phyloP scores from a whole-genome alignment of 2,329 filamentous ascomycete genomes.

The Pseudocercospora crystallina region DNA sequence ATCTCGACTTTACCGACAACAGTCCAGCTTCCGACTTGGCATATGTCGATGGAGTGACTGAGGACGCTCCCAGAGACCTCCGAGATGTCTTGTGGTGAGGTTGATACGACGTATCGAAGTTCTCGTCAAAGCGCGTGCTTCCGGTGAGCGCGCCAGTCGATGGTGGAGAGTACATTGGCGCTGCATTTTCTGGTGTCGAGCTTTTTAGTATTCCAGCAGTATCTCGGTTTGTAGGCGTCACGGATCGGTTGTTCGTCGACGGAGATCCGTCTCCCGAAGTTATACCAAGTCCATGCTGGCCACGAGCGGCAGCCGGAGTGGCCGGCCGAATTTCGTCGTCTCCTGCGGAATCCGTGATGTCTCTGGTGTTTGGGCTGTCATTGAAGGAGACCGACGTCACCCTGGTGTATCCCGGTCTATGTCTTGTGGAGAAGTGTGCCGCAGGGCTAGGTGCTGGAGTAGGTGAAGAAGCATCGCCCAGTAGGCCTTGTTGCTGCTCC shows the following conservation, averaged over 20 bases:
- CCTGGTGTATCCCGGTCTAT: constrained; percentile 38
- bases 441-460: constrained; percentile 2
- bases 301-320: constrained; percentile 10
- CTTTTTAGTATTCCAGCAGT: constrained; percentile 8
- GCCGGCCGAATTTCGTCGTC: constrained; percentile 31
- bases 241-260: constrained; percentile 21
- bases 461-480: constrained; percentile 16
- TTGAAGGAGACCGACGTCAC: constrained; percentile 37
- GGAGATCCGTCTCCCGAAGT: constrained; percentile 9
- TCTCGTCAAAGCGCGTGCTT: constrained; percentile 25
- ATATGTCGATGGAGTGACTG: constrained; percentile 19
- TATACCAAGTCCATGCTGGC: constrained; percentile 39
- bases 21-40: constrained; percentile 29
- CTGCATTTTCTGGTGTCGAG: constrained; percentile 16
- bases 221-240: constrained; percentile 23
- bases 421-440: constrained; percentile 15
- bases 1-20: constrained; percentile 21
- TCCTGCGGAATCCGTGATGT: constrained; percentile 30
- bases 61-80: constrained; percentile 21
- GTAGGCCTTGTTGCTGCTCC: constrained; percentile 16
- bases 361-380: constrained; percentile 27
- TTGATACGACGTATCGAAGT: constrained; percentile 16
- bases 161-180: constrained; percentile 24
- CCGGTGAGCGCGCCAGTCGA: constrained; percentile 27
- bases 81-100: constrained; percentile 16